Conservation (phyloP, 768 basidiomycete species). For the Strobilomyces echinocephalus region DNA sequence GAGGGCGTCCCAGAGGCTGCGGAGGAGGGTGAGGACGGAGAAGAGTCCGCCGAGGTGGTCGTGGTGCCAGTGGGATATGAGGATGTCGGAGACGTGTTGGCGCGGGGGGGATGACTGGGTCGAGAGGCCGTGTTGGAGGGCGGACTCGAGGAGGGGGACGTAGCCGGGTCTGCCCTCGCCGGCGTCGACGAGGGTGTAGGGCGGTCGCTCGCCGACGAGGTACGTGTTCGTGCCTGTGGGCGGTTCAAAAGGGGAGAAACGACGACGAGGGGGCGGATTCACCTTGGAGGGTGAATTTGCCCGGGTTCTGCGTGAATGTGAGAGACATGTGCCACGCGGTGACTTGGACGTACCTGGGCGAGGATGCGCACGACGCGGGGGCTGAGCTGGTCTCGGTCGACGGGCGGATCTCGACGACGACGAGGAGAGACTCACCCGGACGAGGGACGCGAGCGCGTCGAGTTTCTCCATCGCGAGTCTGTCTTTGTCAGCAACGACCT, state of each 20-base stretch:
- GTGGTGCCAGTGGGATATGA: constrained; percentile 86
- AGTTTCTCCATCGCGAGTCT: constrained; percentile 43
- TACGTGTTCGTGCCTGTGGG: constrained; percentile 83
- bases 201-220: constrained; percentile 63
- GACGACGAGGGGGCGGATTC: not conserved
- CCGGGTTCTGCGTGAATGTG: constrained; percentile 64
- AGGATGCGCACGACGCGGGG: constrained; percentile 63
- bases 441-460: constrained; percentile 48
- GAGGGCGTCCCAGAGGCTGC: constrained; percentile 54
- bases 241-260: not conserved
- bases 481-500: constrained; percentile 12
- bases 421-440: constrained; percentile 55
- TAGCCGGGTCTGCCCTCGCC: constrained; percentile 72
- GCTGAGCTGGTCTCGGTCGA: constrained; percentile 48
- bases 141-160: constrained; percentile 57
- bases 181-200: constrained; percentile 79
- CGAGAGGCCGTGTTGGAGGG: constrained; percentile 43
- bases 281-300: constrained; percentile 87
- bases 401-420: too few relatives aligned
- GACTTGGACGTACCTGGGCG: constrained; percentile 55
- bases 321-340: not conserved
- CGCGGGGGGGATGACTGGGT: not conserved
- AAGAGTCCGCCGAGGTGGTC: constrained; percentile 83
- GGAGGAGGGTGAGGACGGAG: constrained; percentile 62
- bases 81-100: constrained; percentile 73